Evolutionary conservation across 768 basidiomycete genomes (phyloP), one percentile per base, ranked within the genome.

Genomic region (Lentinula raphanica): DNA sequence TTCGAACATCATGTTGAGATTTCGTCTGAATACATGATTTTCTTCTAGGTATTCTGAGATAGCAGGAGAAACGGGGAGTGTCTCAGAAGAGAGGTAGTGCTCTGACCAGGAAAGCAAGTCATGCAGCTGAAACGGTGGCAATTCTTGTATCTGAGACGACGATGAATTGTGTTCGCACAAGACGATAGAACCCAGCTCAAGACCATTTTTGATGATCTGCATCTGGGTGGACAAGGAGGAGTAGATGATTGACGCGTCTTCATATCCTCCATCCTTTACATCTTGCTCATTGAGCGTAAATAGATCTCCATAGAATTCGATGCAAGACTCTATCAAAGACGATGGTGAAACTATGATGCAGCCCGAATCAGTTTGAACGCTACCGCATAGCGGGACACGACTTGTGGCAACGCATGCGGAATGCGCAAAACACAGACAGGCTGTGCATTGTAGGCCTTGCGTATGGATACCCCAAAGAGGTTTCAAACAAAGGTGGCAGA

Each of bases 391-490:
- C 2, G 72, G 67, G 2, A 78, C 57, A 1, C 62, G 62, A 4
- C 46, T 54, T 23, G 67, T 58, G 3, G 68, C 59, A 3, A 76
- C 59, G 66, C 90, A 94, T 15, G 69, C 58, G 5, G 72, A 58
- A 70, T 92, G 91, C 13, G 79, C 76, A 56, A 89, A 84, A 21
- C 79, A 73, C 32, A 76, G 76, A 69, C 92, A 94, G 2, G 72
- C 70, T 25, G 67, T 66, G 66, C 92, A 94, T 50, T 79, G 81
- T 21, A 87, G 64, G 2, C 82, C 88, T 68, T 93, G 91, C 35
- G 69, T 70, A 13, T 75, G 69, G 49, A 72, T 76, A 2, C 90
- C 92, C 90, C 91, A 93, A 11, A 93, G 75, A 1, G 92, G 92
- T 42, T 77, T 69, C 19, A 70, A 75, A 67, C 92, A 94, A 3